Percentiles rank a stretch among this genome's conserved stretches.
phyloP scores from a whole-genome alignment of 805 yeast species.

The Priceomyces melissophilus region DNA sequence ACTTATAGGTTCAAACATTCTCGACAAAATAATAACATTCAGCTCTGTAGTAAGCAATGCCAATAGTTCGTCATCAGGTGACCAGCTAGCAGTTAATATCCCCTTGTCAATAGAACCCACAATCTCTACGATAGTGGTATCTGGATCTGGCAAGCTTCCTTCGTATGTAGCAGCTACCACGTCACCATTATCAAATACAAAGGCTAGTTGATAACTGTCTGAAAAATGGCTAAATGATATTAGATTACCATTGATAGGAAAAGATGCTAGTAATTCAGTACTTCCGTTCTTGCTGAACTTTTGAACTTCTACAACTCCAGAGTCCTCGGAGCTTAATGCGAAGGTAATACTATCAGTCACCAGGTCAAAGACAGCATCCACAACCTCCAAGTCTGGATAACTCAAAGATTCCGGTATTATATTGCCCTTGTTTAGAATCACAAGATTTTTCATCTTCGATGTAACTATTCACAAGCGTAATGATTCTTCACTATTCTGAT shows the following conservation, averaged over 20 bases:
- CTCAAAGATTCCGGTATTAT: conserved; percentile 51
- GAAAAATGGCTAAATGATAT: conserved; percentile 64
- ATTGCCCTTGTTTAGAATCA: conserved; percentile 52
- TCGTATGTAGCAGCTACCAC: conserved; percentile 66
- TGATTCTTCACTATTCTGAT: neutral
- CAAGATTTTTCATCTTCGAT: conserved; percentile 44
- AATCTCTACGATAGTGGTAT: conserved; percentile 61
- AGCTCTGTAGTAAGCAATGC: conserved; percentile 61
- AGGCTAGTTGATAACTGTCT: conserved; percentile 62
- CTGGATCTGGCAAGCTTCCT: conserved; percentile 40
- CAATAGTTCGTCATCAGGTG: conserved; percentile 86
- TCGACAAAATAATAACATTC: conserved; percentile 63
- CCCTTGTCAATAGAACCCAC: conserved; percentile 84
- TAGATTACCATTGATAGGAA: conserved; percentile 46
- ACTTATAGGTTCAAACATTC: conserved; percentile 73
- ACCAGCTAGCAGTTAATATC: conserved; percentile 73
- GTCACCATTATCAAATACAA: conserved; percentile 75
- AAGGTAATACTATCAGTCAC: conserved; percentile 70
- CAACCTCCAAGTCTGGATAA: conserved; percentile 61
- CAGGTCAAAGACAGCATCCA: conserved; percentile 63
- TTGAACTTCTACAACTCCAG: conserved; percentile 67
- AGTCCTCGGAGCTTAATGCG: conserved; percentile 52
- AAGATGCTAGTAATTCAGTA: conserved; percentile 55
- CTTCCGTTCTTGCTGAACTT: conserved; percentile 66
- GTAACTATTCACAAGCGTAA: too few species aligned